These are phyloP conservation scores for Phytophthora idaei DNA, from an alignment of 352 stramenopile species.

Conservation along the genomic window DNA sequence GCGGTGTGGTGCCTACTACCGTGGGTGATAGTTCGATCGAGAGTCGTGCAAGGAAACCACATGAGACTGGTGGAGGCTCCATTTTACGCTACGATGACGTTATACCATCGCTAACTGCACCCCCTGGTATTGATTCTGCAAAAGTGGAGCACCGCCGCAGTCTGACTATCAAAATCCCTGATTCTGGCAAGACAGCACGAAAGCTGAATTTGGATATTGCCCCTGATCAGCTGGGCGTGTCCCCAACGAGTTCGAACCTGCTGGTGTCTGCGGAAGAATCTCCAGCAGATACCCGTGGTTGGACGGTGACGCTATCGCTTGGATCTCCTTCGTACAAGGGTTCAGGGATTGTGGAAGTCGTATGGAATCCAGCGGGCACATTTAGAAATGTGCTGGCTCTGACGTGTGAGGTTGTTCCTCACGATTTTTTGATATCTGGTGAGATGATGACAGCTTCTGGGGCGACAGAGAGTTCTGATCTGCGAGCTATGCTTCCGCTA, in stretches of 20 bases:
- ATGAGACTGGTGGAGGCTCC: slow-evolving; percentile 8
- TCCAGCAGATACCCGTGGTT: slow-evolving; percentile 62
- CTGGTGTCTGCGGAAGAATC: slow-evolving; percentile 79
- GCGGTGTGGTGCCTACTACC: slow-evolving; percentile 6
- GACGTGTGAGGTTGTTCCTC: slow-evolving; percentile 44
- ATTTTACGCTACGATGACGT: slow-evolving; percentile 37
- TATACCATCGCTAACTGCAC: slow-evolving; percentile 24
- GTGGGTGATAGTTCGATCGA: slow-evolving; percentile 15
- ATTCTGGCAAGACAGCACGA: slow-evolving; percentile 16
- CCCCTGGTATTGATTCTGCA: slow-evolving; percentile 16
- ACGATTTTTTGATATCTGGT: slow-evolving; percentile 36
- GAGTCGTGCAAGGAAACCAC: slow-evolving; percentile 15
- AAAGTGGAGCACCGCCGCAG: slow-evolving; percentile 23
- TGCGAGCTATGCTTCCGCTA: slow-evolving; percentile 39
- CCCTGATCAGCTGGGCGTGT: slow-evolving; percentile 48
- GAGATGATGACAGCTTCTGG: slow-evolving; percentile 12
- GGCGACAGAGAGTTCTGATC: slow-evolving; percentile 5
- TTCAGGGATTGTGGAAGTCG: slow-evolving; percentile 49
- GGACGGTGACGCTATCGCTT: slow-evolving; percentile 53
- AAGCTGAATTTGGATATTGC: slow-evolving; percentile 39
- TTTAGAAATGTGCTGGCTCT: slow-evolving; percentile 65
- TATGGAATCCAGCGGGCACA: slow-evolving; percentile 54
- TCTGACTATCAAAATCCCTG: slow-evolving; percentile 39
- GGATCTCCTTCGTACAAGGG: slow-evolving; percentile 43
- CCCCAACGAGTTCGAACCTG: slow-evolving; percentile 50